Conservation (phyloP, 1,139 yeast species). For the Taphrina confusa region DNA sequence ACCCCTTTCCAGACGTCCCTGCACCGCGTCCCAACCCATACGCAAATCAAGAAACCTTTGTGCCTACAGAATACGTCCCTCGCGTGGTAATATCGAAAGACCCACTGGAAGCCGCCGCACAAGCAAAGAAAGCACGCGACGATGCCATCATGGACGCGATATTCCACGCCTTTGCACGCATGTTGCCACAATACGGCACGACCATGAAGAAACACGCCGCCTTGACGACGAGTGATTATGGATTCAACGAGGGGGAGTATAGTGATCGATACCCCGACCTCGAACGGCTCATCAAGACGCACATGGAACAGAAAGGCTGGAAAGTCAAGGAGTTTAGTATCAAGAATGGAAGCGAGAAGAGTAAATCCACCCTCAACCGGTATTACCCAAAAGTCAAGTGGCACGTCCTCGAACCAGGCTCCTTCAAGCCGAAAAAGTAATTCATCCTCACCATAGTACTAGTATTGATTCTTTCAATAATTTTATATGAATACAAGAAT, state of each 20-base stretch:
- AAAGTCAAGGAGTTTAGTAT: slow-evolving; percentile 27
- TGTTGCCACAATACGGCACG: slow-evolving; percentile 28
- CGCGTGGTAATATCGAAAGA: background rate
- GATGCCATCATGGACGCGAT: slow-evolving; percentile 26
- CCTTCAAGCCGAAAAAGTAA: slow-evolving; percentile 20
- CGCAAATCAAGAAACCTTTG: slow-evolving; percentile 9
- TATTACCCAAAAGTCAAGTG: slow-evolving; percentile 32
- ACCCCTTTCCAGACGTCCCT: slow-evolving; percentile 2
- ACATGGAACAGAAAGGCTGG: slow-evolving; percentile 29
- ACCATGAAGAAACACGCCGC: slow-evolving; percentile 21
- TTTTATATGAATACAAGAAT: too few relatives aligned
- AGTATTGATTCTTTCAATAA: too few relatives aligned
- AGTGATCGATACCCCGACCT: slow-evolving; percentile 30
- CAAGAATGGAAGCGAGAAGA: slow-evolving; percentile 10
- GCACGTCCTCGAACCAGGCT: slow-evolving; percentile 22
- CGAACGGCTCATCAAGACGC: slow-evolving; percentile 13
- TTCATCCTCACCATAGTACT: too few relatives aligned
- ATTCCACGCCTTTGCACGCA: slow-evolving; percentile 23
- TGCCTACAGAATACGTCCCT: slow-evolving; percentile 6
- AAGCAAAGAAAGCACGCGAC: slow-evolving; percentile 16
- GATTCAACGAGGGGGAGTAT: slow-evolving; percentile 30
- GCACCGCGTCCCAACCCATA: slow-evolving; percentile 11
- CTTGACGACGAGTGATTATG: slow-evolving; percentile 29
- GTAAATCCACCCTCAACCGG: slow-evolving; percentile 24
- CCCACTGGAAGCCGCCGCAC: slow-evolving; percentile 28